Evolutionary conservation across 768 basidiomycete genomes (phyloP).

Genomic region (Clathrus columnatus): DNA sequence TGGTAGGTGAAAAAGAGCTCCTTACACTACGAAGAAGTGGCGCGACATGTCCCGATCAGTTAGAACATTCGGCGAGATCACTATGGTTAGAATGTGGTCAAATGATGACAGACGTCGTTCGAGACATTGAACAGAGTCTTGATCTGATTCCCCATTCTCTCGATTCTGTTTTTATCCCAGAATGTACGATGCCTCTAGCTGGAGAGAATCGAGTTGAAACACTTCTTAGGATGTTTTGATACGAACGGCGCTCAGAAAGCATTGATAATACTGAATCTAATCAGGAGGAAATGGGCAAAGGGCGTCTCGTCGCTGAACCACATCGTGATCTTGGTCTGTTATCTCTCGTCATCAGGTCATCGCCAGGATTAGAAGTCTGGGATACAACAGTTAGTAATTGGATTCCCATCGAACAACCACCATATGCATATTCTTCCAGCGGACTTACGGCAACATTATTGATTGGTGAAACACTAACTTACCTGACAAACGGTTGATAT

Average conservation of each 20-base stretch:
- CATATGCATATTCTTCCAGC: background rate
- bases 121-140: constrained; percentile 12
- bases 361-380: constrained; percentile 14
- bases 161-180: constrained; percentile 1
- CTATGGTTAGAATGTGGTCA: constrained; percentile 11
- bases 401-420: constrained; percentile 14
- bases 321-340: constrained; percentile 16
- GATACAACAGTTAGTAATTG: constrained; percentile 8
- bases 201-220: constrained; percentile 11
- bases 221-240: constrained; percentile 15
- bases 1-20: constrained; percentile 15
- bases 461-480: constrained; percentile 14
- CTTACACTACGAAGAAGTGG: constrained; percentile 12
- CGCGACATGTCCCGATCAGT: constrained; percentile 1
- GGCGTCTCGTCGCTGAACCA: constrained; percentile 12
- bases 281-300: constrained; percentile 1
- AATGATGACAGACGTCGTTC: constrained; percentile 11
- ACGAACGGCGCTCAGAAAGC: constrained; percentile 12
- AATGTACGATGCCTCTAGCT: constrained; percentile 5
- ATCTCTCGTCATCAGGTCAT: constrained; percentile 14
- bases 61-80: background rate
- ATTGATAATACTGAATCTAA: background rate
- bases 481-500: constrained; percentile 13
- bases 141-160: constrained; percentile 5
- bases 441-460: constrained; percentile 15